Evolutionary conservation across 352 stramenopile species (phyloP).

Genomic region (Peronospora tabacina): DNA sequence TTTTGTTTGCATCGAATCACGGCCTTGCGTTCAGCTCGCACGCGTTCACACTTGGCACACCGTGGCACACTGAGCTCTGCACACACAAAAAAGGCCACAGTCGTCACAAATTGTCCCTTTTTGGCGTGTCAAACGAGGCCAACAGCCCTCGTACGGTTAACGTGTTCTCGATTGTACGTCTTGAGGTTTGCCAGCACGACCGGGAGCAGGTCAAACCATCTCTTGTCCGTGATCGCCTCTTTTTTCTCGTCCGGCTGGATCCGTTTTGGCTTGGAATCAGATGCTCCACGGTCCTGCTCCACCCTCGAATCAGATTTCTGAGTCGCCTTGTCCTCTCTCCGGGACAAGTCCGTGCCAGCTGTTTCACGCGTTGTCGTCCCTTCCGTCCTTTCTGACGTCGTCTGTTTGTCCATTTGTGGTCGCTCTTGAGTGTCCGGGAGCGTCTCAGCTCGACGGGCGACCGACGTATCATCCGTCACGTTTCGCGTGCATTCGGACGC

Average conservation of each 20-base stretch:
- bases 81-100: background rate
- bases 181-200: constrained; percentile 27
- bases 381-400: too few species aligned
- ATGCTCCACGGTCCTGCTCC: background rate
- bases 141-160: constrained; percentile 18
- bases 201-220: constrained; percentile 32
- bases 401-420: too few species aligned
- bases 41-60: constrained; percentile 17
- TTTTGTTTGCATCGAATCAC: constrained; percentile 22
- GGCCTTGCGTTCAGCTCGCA: constrained; percentile 9
- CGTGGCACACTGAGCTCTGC: constrained; percentile 24
- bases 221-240: constrained; percentile 6
- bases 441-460: too few species aligned
- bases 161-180: constrained; percentile 20
- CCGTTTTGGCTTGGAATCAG: too few species aligned
- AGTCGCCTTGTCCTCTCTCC: too few species aligned
- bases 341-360: too few species aligned
- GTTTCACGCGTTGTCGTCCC: too few species aligned
- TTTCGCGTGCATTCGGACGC: too few species aligned
- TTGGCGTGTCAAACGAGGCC: background rate
- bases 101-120: background rate
- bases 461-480: too few species aligned
- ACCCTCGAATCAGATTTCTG: too few species aligned
- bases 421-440: too few species aligned
- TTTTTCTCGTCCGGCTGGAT: background rate